A percentile compares a stretch with the other conserved stretches of the same genome.
Conservation (phyloP, 331 rosid genomes). For the Spiraea crenata region DNA sequence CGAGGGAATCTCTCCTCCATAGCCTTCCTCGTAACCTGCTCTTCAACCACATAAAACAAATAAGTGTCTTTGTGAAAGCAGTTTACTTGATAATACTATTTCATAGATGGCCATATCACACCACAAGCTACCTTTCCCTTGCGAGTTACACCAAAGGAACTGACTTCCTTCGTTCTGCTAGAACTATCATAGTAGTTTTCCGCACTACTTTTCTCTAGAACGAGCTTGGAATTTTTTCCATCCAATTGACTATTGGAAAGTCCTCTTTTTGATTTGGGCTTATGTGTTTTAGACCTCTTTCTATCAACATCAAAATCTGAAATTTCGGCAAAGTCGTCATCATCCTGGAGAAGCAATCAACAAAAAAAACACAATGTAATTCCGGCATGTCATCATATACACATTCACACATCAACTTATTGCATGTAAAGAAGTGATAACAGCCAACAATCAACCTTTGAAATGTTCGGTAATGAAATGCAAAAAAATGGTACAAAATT, state of each 20-base stretch:
- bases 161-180: constrained; percentile 28
- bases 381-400: neutral
- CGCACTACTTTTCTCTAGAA: constrained; percentile 7
- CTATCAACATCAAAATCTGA: constrained; percentile 37
- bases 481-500: neutral
- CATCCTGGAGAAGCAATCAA: constrained; percentile 52
- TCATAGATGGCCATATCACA: constrained; percentile 17
- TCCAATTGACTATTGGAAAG: constrained; percentile 18
- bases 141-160: constrained; percentile 29
- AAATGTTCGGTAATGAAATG: neutral
- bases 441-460: neutral
- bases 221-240: constrained; percentile 16
- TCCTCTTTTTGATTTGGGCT: constrained; percentile 30
- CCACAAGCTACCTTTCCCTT: constrained; percentile 53
- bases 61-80: constrained; percentile 11
- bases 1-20: constrained; percentile 60
- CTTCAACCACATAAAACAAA: constrained; percentile 43
- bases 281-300: constrained; percentile 27
- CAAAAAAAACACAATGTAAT: neutral
- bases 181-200: constrained; percentile 5
- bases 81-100: constrained; percentile 16
- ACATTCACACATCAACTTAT: neutral
- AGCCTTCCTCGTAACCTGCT: constrained; percentile 45
- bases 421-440: neutral
- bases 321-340: constrained; percentile 64